Base-by-base conservation (phyloP, 441 rosid genomes). In the Macaranga tanarius region DNA sequence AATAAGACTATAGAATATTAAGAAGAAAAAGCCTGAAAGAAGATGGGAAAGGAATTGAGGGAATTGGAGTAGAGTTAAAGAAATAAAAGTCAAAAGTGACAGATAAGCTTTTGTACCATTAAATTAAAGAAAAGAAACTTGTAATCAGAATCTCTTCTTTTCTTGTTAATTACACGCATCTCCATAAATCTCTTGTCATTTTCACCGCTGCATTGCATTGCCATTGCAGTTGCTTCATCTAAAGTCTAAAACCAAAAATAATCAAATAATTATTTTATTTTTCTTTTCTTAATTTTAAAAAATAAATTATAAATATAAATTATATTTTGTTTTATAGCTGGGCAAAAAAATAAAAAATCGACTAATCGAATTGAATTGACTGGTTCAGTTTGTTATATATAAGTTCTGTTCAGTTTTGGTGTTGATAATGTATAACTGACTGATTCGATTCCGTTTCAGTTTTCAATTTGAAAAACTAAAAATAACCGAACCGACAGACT, bases 91-190 rank as follows among this genome's bases (percentile, higher is more conserved):
- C 66, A 67, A 77, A 73, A 73, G 61, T 12, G 5, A 45, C 51
- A 48, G 2, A 48, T 0, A 66, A 63, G 56, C 67, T 66, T n/a
- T 65, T 70, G 48, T 7, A 55, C 23, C 31, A 40, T 52, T n/a
- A 23, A 58, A 31, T 31, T 31, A 31, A 61, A 13, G 15, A 65
- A 77, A 60, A 63, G 51, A 34, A 31, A 65, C 28, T 22, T 45
- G 55, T 25, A 69, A 64, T 65, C 52, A 31, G 65, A 50, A 64
- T 48, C 69, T 19, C 67, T 71, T 69, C 71, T 67, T 75, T 61
- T 72, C 62, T 54, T 26, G 73, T 65, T 67, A 71, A 69, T 74
- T 47, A 72, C 79, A 75, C 78, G 58, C 44, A 40, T 68, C 8
- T 70, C 79, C 10, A 72, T 50, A 52, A 58, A 26, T 7, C 55